These are phyloP conservation scores for Cryphonectria radicalis DNA, from an alignment of 2,329 filamentous ascomycete species.

Conservation along the genomic window DNA sequence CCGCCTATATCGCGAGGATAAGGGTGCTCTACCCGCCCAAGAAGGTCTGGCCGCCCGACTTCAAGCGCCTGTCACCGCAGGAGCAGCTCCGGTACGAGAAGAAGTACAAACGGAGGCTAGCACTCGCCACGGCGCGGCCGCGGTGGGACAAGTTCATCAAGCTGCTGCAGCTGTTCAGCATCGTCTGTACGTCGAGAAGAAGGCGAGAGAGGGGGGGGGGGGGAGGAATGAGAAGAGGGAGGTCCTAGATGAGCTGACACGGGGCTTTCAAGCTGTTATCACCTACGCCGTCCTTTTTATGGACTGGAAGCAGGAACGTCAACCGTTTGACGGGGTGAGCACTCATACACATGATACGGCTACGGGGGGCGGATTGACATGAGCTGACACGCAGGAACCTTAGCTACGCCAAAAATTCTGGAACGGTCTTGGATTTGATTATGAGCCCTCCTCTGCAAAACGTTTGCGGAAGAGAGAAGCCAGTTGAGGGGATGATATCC, in stretches of 20 bases:
- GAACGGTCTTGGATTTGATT: conserved; percentile 29
- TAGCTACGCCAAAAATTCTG: conserved; percentile 36
- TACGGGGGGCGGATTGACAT: not conserved
- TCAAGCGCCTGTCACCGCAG: conserved; percentile 68
- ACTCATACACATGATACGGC: conserved; percentile 13
- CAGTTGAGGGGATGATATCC: not conserved
- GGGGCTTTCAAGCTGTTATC: conserved; percentile 50
- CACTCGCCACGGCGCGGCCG: conserved; percentile 64
- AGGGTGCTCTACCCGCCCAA: conserved; percentile 66
- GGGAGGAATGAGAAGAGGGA: too few species aligned
- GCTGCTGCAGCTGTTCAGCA: conserved; percentile 64
- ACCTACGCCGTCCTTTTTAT: conserved; percentile 65
- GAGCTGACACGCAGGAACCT: conserved; percentile 8
- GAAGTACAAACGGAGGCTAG: conserved; percentile 73
- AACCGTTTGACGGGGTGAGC: conserved; percentile 55
- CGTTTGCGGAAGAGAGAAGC: conserved; percentile 14
- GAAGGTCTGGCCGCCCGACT: conserved; percentile 79
- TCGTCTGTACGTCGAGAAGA: conserved; percentile 54
- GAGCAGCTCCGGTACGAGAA: conserved; percentile 80
- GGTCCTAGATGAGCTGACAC: not conserved
- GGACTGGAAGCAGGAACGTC: conserved; percentile 55
- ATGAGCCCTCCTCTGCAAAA: conserved; percentile 11
- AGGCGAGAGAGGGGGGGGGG: not conserved
- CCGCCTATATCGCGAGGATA: conserved; percentile 29
- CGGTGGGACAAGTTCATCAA: conserved; percentile 68